A percentile compares a stretch with the other conserved stretches of the same genome.
Evolutionary conservation across 306 rosid genomes (phyloP).

Genomic region (Hippophae tibetana): DNA sequence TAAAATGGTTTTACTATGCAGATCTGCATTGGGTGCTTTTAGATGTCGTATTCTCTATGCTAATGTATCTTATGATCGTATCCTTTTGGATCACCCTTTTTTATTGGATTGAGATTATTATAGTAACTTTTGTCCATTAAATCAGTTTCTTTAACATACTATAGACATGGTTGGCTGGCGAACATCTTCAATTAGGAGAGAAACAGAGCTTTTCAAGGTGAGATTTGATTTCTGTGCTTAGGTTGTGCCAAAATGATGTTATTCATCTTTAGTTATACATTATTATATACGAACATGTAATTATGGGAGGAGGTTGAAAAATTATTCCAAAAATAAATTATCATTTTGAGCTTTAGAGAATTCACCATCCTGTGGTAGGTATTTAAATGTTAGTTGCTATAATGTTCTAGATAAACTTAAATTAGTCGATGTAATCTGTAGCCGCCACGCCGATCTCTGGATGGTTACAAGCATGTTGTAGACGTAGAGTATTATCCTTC

Average conservation of each 20-base stretch:
- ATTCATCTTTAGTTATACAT: slow-evolving; percentile 1
- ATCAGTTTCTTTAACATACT: slow-evolving; percentile 32
- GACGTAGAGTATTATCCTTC: slow-evolving; percentile 73
- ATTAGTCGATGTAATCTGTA: slow-evolving; percentile 26
- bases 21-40: slow-evolving; percentile 84
- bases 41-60: slow-evolving; percentile 66
- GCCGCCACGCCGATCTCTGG: slow-evolving; percentile 79
- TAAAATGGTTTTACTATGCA: slow-evolving; percentile 33
- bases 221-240: slow-evolving; percentile 18
- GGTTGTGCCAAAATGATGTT: slow-evolving; percentile 10
- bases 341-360: not conserved
- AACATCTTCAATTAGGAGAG: slow-evolving; percentile 94
- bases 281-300: not conserved
- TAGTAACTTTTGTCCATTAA: slow-evolving; percentile 11
- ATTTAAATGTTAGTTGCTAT: no score
- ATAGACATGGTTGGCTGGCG: slow-evolving; percentile 99
- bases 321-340: not conserved
- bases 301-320: not conserved
- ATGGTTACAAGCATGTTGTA: slow-evolving; percentile 87
- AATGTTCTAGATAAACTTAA: slow-evolving; percentile 12
- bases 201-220: slow-evolving; percentile 68
- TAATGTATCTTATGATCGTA: slow-evolving; percentile 95
- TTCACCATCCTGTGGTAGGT: no score
- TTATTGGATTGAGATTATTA: slow-evolving; percentile 5
- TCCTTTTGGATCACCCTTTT: slow-evolving; percentile 26